A percentile compares a stretch with the other conserved stretches of the same genome.
phyloP scores from a whole-genome alignment of 169 alveolate genomes.

The Perkinsus marinus region DNA sequence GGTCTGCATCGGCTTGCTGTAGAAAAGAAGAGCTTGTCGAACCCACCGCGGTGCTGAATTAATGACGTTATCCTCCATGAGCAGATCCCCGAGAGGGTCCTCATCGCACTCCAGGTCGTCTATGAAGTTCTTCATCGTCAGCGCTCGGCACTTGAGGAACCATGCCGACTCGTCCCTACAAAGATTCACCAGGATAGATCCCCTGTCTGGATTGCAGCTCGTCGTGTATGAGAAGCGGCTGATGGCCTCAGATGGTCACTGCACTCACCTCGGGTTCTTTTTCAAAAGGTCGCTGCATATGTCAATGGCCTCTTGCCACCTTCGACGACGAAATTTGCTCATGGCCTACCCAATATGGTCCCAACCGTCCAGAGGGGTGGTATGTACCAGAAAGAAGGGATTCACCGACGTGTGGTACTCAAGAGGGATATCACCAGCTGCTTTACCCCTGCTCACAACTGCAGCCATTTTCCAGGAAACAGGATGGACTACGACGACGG shows the following conservation, averaged over 20 bases:
- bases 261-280: conserved; percentile 19
- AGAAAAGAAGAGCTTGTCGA: neutral
- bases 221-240: neutral
- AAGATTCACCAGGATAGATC: neutral
- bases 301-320: conserved; percentile 53
- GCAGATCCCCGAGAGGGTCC: conserved; percentile 60
- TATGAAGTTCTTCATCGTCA: conserved; percentile 49
- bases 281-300: conserved; percentile 48
- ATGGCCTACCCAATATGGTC: conserved; percentile 34
- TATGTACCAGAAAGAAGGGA: neutral
- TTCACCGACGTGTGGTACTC: neutral
- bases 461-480: neutral
- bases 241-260: no score
- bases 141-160: conserved; percentile 59
- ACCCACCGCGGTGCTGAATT: conserved; percentile 35
- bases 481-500: conserved; percentile 5
- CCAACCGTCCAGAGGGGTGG: conserved; percentile 38
- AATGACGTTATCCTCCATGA: conserved; percentile 53
- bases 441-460: neutral
- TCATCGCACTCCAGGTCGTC: conserved; percentile 72
- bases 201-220: neutral
- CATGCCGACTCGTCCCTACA: conserved; percentile 58
- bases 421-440: neutral
- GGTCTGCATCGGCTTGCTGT: conserved; percentile 31
- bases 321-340: conserved; percentile 51